A percentile compares a stretch with the other conserved stretches of the same genome.
phyloP scores from a whole-genome alignment of 306 rosid species.

The Fragaria ananassa region DNA sequence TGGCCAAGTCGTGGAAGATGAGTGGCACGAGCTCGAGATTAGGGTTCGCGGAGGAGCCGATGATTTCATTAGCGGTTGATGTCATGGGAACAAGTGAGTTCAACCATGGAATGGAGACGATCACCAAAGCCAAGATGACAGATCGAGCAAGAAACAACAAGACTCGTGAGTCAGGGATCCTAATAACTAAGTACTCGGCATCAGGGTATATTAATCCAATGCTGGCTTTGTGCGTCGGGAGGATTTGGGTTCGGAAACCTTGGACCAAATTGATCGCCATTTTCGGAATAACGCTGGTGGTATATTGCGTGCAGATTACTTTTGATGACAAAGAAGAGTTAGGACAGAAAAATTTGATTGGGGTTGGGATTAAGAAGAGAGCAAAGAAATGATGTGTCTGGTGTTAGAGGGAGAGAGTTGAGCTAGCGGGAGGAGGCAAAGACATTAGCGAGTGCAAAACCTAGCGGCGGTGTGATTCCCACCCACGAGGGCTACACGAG shows the following conservation, averaged over 20 bases:
- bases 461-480: slow-evolving; percentile 87
- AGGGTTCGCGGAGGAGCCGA: not conserved
- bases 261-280: slow-evolving; percentile 38
- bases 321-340: not conserved
- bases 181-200: slow-evolving; percentile 34
- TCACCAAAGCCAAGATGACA: slow-evolving; percentile 27
- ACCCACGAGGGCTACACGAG: slow-evolving; percentile 63
- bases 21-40: slow-evolving; percentile 18
- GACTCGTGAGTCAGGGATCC: slow-evolving; percentile 29
- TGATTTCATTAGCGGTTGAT: not conserved
- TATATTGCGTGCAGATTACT: not conserved
- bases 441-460: slow-evolving; percentile 67
- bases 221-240: slow-evolving; percentile 12
- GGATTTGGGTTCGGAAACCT: slow-evolving; percentile 22
- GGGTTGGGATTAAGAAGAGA: slow-evolving; percentile 1
- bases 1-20: slow-evolving; percentile 43
- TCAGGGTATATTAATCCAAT: slow-evolving; percentile 19
- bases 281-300: not conserved
- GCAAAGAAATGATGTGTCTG: not conserved
- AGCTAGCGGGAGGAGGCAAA: not conserved
- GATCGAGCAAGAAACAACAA: slow-evolving; percentile 25
- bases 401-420: slow-evolving; percentile 14
- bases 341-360: not conserved
- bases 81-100: slow-evolving; percentile 22
- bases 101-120: slow-evolving; percentile 27